Evolutionary conservation across 331 rosid species (phyloP), one percentile per base, ranked within the genome.

Genomic region (Quercus phellos): DNA sequence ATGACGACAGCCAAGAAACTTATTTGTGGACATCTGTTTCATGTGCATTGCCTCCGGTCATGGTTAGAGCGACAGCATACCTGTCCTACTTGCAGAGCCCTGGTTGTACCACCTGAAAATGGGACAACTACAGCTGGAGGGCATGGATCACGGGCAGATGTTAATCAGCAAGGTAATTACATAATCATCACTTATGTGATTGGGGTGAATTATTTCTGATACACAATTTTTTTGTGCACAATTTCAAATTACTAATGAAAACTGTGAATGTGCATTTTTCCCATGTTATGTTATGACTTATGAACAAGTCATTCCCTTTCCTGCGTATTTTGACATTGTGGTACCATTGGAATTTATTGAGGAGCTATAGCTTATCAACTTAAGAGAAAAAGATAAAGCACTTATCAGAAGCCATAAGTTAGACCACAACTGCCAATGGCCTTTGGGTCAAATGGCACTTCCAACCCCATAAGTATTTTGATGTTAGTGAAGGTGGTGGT

Each of bases 61-160:
- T 95, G 99, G 99, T 79, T 95, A 79, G 99, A 95, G 90, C 85
- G 99, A 80, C 99, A 95, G 38, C 96, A 93, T 87, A 95, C 98
- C 70, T 95, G 99, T 80, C 99, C 99, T 51, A 95, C 98, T 51
- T 95, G 99, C 90, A 86, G 99, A 84, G 99, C 99, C 78, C 82
- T 82, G 77, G 98, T 95, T 90, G 96, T 91, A 74, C 97, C 97
- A 35, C 88, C 98, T 24, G 99, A 95, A 79, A 85, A 77, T 77
- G 97, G 89, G 68, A 81, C 97, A 59, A 83, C 84, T 75, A 63
- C 78, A 68, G 56, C 90, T 84, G 93, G 83, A 71, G 96, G 88
- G 76, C 91, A 85, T 34, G 93, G 92, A 73, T 61, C 91, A 74
- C 96, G 74, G 64, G 55, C 98, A 53, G 91, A 95, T 80, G 84